Conservation (phyloP, 2,329 filamentous ascomycete species). For the Phialophora macrospora region DNA sequence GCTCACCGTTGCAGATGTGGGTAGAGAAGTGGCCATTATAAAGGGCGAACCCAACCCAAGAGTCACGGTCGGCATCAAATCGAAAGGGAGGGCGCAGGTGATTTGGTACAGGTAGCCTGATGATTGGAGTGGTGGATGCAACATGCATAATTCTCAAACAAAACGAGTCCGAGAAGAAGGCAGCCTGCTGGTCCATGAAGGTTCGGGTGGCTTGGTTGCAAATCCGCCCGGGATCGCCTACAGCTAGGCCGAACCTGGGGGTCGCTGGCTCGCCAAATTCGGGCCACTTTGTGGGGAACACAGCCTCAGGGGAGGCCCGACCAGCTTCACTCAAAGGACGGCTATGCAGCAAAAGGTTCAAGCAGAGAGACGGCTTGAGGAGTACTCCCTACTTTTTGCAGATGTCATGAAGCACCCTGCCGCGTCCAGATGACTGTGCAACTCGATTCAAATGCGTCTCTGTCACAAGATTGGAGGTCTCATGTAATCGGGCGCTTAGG, state of each 20-base stretch:
- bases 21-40: constrained; percentile 14
- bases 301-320: constrained; percentile 5
- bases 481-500: background rate
- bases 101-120: constrained; percentile 21
- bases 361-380: background rate
- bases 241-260: constrained; percentile 1
- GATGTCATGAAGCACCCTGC: background rate
- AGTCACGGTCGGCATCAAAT: constrained; percentile 18
- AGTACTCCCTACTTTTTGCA: background rate
- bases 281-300: constrained; percentile 18
- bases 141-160: constrained; percentile 13
- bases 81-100: constrained; percentile 30
- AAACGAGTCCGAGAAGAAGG: constrained; percentile 12
- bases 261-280: background rate
- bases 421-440: background rate
- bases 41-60: constrained; percentile 10
- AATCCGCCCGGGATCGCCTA: constrained; percentile 18
- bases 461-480: constrained; percentile 11
- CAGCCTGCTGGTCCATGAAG: constrained; percentile 6
- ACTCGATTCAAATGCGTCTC: background rate
- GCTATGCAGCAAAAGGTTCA: background rate
- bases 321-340: background rate
- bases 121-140: constrained; percentile 16
- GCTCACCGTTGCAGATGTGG: constrained; percentile 23
- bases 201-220: constrained; percentile 13